Base-by-base conservation (phyloP, 441 rosid genomes). In the Populus hybrid region DNA sequence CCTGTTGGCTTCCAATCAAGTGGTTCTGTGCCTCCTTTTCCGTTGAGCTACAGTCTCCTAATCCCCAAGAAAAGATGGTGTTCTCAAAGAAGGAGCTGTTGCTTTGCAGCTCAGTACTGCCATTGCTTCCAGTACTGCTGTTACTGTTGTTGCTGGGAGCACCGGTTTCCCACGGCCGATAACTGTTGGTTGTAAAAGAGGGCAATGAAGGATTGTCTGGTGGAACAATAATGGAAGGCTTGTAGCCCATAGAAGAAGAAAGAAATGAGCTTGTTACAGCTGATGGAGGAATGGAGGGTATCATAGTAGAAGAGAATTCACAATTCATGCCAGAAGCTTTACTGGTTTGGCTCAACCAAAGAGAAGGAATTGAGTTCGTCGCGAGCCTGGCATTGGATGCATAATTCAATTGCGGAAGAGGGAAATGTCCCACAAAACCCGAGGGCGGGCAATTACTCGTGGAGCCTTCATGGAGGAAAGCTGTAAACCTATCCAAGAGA, bases 31-130 rank as follows among this genome's bases (percentile, higher is more conserved):
- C 77, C n/a, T 84, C 89, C 78, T 83, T 88, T 66, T 87, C 89
- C 18, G 87, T 64, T 28, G 88, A 63, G 81, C 84, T 85, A 30
- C 89, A 86, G 77, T 90, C 89, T 2, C 80, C 84, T 11, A 85
- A 72, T 64, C 90, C 91, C 94, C 92, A 91, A 1, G 90, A 78
- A 73, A 81, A 85, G 23, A 83, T 61, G 72, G 76, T 78, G 77
- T 78, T 88, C 32, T 88, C 92, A 34, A 79, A 85, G 79, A 84
- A 87, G 18, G 91, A 78, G 74, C 76, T 79, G 79, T 63, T 81
- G 86, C 81, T 84, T 69, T 84, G 87, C 23, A 85, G 69, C 78
- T 87, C 90, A 1, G 79, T 75, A 64, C 84, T 79, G 80, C 81
- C 78, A 64, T 76, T 80, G 83, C 84, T 84, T 8, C 79, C 85